Percentiles rank a stretch among this genome's conserved stretches.
phyloP scores from a whole-genome alignment of 176 grass and related monocot species.

The Neostapfia colusana region DNA sequence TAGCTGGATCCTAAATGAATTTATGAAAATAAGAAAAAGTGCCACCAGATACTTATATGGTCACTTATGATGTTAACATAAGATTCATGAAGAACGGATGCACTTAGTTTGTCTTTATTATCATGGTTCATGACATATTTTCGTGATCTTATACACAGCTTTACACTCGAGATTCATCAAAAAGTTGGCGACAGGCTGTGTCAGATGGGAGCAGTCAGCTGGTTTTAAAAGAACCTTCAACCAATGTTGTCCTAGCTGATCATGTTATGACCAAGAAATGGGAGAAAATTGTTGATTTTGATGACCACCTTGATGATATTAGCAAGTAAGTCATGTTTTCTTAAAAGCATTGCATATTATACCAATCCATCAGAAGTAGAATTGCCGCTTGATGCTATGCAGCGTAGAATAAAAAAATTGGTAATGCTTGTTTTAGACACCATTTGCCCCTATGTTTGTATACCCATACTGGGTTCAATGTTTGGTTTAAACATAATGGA shows the following conservation, averaged over 20 bases:
- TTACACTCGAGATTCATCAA: conserved; percentile 96
- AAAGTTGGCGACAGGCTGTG: conserved; percentile 81
- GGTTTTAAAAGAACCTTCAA: conserved; percentile 82
- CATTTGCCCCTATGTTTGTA: not conserved
- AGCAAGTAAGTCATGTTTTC: conserved; percentile 75
- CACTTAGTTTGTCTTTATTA: conserved; percentile 7
- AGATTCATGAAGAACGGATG: not conserved
- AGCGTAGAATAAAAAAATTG: not conserved
- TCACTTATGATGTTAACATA: not conserved
- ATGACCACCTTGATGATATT: conserved; percentile 97
- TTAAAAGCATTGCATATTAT: not conserved
- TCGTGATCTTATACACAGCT: conserved; percentile 50
- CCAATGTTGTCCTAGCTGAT: conserved; percentile 74
- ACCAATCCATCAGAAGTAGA: not conserved
- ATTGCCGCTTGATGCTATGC: not conserved
- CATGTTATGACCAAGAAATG: conserved; percentile 82
- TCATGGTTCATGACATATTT: conserved; percentile 11
- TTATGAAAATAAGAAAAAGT: not conserved
- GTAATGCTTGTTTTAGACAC: not conserved
- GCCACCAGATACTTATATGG: not conserved
- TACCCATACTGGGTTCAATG: not conserved
- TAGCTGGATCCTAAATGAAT: not conserved
- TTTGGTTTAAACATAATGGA: not conserved
- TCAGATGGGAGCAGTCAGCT: conserved; percentile 76
- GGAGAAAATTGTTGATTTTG: conserved; percentile 88